Evolutionary conservation across 2,329 filamentous ascomycete genomes (phyloP).

Genomic region (Colletotrichum trifolii): DNA sequence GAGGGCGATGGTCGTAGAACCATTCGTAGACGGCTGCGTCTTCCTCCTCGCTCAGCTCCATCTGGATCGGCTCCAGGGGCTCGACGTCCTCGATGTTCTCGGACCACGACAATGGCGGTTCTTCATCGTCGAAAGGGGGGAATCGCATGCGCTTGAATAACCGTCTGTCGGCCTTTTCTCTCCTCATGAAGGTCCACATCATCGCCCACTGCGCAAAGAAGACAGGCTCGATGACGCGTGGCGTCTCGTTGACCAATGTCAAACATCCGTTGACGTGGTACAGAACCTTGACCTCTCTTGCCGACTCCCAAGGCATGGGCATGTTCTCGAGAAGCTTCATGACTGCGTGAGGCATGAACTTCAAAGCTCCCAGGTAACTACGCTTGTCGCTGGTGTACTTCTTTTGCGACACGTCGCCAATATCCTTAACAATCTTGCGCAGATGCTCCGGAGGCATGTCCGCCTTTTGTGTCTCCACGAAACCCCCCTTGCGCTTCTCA

Average conservation of each 20-base stretch:
- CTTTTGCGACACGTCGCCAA: slow-evolving; percentile 98
- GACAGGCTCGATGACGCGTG: slow-evolving; percentile 95
- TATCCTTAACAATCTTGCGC: slow-evolving; percentile 97
- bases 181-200: slow-evolving; percentile 99
- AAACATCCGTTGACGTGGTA: slow-evolving; percentile 98
- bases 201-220: slow-evolving; percentile 99
- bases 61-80: slow-evolving; percentile 95
- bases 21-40: slow-evolving; percentile 93
- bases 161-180: slow-evolving; percentile 94
- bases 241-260: slow-evolving; percentile 95
- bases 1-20: slow-evolving; percentile 95
- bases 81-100: slow-evolving; percentile 99
- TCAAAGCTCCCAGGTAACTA: slow-evolving; percentile 95
- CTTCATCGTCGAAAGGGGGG: slow-evolving; percentile 97
- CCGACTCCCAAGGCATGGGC: slow-evolving; percentile 99
- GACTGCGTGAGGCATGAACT: slow-evolving; percentile 99
- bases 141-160: slow-evolving; percentile 99
- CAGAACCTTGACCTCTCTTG: slow-evolving; percentile 94
- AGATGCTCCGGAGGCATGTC: slow-evolving; percentile 99
- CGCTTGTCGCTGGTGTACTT: slow-evolving; percentile 99
- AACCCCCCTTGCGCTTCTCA: slow-evolving; percentile 96
- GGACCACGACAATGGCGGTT: slow-evolving; percentile 96
- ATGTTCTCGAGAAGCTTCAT: slow-evolving; percentile 98
- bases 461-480: slow-evolving; percentile 97
- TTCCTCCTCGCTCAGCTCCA: slow-evolving; percentile 96